Conservation (phyloP, 129 eudicot species). For the Flaveria trinervia region DNA sequence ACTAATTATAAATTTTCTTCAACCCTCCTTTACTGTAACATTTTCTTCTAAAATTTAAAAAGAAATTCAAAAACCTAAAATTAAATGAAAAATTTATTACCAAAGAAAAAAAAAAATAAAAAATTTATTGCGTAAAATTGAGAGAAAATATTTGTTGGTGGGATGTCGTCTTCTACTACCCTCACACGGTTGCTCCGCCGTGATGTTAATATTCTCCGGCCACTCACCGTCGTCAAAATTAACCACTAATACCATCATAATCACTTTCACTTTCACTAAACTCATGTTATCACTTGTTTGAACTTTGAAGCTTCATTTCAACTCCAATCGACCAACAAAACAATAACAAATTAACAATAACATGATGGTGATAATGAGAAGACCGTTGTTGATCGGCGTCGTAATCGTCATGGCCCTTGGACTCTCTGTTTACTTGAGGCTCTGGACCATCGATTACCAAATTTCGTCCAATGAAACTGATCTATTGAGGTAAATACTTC, state of each 20-base stretch:
- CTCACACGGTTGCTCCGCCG: constrained; percentile 35
- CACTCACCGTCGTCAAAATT: constrained; percentile 15
- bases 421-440: constrained; percentile 64
- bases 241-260: constrained; percentile 19
- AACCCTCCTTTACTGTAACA: too few relatives aligned
- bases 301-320: constrained; percentile 17
- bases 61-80: too few relatives aligned
- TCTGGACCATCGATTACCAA: constrained; percentile 83
- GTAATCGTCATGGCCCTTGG: constrained; percentile 61
- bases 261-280: background rate
- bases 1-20: too few relatives aligned
- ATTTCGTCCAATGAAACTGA: constrained; percentile 69
- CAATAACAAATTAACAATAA: background rate
- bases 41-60: too few relatives aligned
- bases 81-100: too few relatives aligned
- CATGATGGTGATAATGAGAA: constrained; percentile 40
- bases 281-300: background rate
- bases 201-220: constrained; percentile 14
- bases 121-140: background rate
- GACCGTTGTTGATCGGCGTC: constrained; percentile 44
- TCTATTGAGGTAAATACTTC: constrained; percentile 49
- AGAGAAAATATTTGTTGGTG: constrained; percentile 23
- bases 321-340: constrained; percentile 6
- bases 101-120: background rate
- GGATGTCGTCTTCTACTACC: constrained; percentile 26